These are phyloP conservation scores for Viola odorata DNA, from an alignment of 345 rosid species.

Conservation along the genomic window DNA sequence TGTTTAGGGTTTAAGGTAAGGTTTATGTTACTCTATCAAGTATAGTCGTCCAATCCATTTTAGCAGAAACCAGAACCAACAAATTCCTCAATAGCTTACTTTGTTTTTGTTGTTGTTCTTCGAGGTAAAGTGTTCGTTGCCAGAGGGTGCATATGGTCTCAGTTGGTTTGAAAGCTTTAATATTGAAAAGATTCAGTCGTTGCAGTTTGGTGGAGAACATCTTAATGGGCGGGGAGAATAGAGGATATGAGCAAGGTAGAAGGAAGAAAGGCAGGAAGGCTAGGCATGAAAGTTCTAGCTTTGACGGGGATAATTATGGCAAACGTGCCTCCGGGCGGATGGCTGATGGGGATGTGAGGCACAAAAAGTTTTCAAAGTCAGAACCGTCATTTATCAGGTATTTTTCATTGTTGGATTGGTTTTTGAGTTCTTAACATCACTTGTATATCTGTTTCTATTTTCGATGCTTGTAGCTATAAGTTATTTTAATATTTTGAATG, in stretches of 20 bases:
- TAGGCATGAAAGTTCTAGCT: conserved; percentile 40
- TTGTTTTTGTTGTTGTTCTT: not conserved
- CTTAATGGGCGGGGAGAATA: conserved; percentile 47
- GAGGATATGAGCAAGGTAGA: conserved; percentile 33
- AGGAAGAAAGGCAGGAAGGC: conserved; percentile 47
- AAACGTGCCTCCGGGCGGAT: conserved; percentile 28
- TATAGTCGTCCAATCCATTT: not conserved
- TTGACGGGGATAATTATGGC: conserved; percentile 35
- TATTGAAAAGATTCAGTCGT: conserved; percentile 26
- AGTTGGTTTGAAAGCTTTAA: conserved; percentile 50
- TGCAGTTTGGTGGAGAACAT: conserved; percentile 24
- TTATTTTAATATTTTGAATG: not conserved
- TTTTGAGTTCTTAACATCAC: not conserved
- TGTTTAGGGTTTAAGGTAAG: conserved; percentile 10
- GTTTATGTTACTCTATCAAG: not conserved
- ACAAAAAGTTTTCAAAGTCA: conserved; percentile 28
- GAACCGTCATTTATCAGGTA: conserved; percentile 57
- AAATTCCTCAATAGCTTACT: not conserved
- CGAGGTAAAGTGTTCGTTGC: not conserved
- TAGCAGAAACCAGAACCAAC: not conserved
- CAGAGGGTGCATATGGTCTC: conserved; percentile 35
- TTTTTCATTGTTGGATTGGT: not conserved
- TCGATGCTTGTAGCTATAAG: not conserved
- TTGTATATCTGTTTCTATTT: not conserved
- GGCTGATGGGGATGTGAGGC: conserved; percentile 13